A percentile compares a stretch with the other conserved stretches of the same genome.
Conservation (phyloP, 2,329 filamentous ascomycete genomes). For the Chaetomiaceae sp. region DNA sequence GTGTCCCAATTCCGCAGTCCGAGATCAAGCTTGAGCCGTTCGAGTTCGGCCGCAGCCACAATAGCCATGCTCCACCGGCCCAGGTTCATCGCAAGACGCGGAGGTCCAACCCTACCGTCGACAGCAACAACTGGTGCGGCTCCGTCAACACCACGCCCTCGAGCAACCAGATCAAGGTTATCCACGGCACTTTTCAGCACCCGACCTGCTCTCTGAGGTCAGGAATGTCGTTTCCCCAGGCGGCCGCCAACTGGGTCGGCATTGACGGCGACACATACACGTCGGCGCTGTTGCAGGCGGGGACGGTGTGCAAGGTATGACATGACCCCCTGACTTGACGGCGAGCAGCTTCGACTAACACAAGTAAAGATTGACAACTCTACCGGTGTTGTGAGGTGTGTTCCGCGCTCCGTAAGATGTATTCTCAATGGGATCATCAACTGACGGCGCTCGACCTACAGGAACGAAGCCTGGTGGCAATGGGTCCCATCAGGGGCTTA, state of each 20-base stretch:
- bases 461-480: conserved; percentile 26
- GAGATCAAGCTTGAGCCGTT: conserved; percentile 25
- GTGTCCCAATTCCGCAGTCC: conserved; percentile 22
- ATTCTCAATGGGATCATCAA: background rate
- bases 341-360: background rate
- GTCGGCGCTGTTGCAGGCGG: conserved; percentile 24
- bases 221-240: conserved; percentile 25
- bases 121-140: conserved; percentile 28
- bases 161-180: conserved; percentile 21
- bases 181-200: conserved; percentile 25
- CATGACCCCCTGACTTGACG: background rate
- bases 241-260: conserved; percentile 26
- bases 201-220: conserved; percentile 21
- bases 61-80: background rate
- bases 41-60: conserved; percentile 14
- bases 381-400: conserved; percentile 19
- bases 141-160: conserved; percentile 21
- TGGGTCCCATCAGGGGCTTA: conserved; percentile 21
- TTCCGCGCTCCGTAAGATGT: background rate
- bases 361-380: conserved; percentile 21
- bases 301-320: conserved; percentile 26
- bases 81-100: conserved; percentile 4
- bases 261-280: conserved; percentile 26
- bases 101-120: conserved; percentile 16
- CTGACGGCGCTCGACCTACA: background rate